Evolutionary conservation across 2,329 filamentous ascomycete species (phyloP).

Genomic region (Penicillium sp.): DNA sequence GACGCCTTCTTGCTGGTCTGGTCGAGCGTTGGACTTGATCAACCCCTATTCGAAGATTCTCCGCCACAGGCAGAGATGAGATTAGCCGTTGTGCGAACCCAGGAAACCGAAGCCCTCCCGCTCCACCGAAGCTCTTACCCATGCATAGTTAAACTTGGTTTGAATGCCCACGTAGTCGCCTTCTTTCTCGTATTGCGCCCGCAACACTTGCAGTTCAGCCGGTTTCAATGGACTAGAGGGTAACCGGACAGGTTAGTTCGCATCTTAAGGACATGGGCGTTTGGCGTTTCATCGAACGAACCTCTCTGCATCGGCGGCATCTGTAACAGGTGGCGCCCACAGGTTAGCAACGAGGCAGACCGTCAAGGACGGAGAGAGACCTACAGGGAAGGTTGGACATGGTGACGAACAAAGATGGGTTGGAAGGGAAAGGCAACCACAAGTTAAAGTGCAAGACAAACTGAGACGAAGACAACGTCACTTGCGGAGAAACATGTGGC

Average conservation of each 20-base stretch:
- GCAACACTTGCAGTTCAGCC: slow-evolving; percentile 85
- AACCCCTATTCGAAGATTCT: slow-evolving; percentile 58
- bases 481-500: slow-evolving; percentile 31
- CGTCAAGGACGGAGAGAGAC: neutral
- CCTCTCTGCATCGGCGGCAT: slow-evolving; percentile 97
- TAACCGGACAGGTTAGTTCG: slow-evolving; percentile 17
- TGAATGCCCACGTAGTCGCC: slow-evolving; percentile 94
- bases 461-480: slow-evolving; percentile 21
- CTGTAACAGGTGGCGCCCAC: slow-evolving; percentile 45
- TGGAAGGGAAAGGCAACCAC: slow-evolving; percentile 1
- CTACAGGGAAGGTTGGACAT: slow-evolving; percentile 50
- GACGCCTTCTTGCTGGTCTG: slow-evolving; percentile 90
- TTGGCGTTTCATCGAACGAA: slow-evolving; percentile 40
- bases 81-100: too few species aligned
- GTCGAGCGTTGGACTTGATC: slow-evolving; percentile 80
- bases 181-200: slow-evolving; percentile 93
- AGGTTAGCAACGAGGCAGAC: slow-evolving; percentile 3
- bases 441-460: slow-evolving; percentile 4
- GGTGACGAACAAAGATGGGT: neutral
- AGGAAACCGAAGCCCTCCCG: too few species aligned
- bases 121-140: too few species aligned
- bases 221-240: slow-evolving; percentile 72
- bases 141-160: slow-evolving; percentile 99
- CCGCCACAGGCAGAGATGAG: slow-evolving; percentile 11
- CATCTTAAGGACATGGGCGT: neutral